Base-by-base conservation (phyloP, 441 rosid genomes). In the Kokia cookei region DNA sequence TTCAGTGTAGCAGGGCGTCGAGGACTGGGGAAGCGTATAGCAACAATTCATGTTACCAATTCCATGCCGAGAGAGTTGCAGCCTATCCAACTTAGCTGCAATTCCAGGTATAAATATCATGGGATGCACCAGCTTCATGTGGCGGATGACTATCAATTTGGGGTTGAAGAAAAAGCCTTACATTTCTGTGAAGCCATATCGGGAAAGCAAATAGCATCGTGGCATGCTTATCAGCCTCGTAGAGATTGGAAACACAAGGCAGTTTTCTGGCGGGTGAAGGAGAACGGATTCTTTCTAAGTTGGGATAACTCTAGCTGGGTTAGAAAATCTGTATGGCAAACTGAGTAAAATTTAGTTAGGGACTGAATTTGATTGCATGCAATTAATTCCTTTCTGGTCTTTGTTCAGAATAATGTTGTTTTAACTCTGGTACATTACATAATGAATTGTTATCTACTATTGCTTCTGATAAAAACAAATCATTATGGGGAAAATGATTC, bases 261-360 rank as follows among this genome's bases (percentile, higher is more conserved):
- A 0, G 73, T 79, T 2, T 75, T 66, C 53, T 75, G 79, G 77
- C 48, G 40, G 35, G 66, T 79, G 5, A 75, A 60, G 58, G 55
- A 43, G 3, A 51, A 53, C 2, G 82, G 76, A 11, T 48, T 79
- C 60, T 79, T 60, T 24, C 71, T 60, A 15, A 73, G 82, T 37
- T 61, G 71, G 76, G 82, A 79, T 67, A 79, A 79, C 26, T 75
- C 76, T 11, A 75, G n/a, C 17, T 79, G 82, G 82, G 73, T 72
- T 26, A 51, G 6, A 45, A 75, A 72, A 75, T 58, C 71, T 35
- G 17, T 1, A 3, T 79, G 82, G 82, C 61, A 60, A 60, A 66
- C 71, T 10, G 82, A 72, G 26, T 79, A 42, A 54, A 54, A 15
- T 14, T 3, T 14, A 26, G 55, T n/a, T 17, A 9, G 14, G 13